Conservation (phyloP, 257 asterid genomes). For the Perilla frutescens region DNA sequence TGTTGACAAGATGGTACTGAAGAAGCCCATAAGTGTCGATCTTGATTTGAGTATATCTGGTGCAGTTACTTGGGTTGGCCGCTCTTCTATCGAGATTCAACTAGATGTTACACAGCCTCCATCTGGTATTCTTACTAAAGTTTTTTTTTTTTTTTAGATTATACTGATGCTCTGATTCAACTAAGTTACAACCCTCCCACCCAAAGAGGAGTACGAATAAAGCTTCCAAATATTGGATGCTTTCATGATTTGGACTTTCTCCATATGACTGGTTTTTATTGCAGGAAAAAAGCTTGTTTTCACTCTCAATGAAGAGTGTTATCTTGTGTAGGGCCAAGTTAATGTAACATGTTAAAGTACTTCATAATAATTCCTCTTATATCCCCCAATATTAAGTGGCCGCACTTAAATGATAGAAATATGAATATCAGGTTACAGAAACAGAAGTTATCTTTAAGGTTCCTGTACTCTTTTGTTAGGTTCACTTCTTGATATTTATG, state of each 20-base stretch:
- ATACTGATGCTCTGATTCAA: constrained; percentile 1
- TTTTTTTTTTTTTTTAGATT: background rate
- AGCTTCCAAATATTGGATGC: constrained; percentile 16
- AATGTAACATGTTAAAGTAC: background rate
- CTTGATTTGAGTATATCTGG: constrained; percentile 79
- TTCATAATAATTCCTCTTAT: background rate
- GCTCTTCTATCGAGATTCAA: constrained; percentile 94
- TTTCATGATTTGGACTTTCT: background rate
- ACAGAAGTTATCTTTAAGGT: background rate
- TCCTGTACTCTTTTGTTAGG: background rate
- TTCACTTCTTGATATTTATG: constrained; percentile 1
- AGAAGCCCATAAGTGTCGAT: constrained; percentile 83
- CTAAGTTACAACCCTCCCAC: constrained; percentile 16
- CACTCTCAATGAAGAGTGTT: background rate
- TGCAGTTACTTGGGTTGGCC: constrained; percentile 96
- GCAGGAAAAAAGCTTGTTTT: constrained; percentile 2
- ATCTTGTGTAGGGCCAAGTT: constrained; percentile 4
- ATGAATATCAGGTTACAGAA: background rate
- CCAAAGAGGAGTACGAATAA: background rate
- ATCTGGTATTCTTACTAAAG: constrained; percentile 54
- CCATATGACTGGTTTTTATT: background rate
- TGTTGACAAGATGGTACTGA: constrained; percentile 92
- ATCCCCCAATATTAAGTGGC: background rate
- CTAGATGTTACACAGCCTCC: constrained; percentile 80
- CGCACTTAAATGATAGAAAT: background rate